Evolutionary conservation across 1,284 basidiomycete genomes (phyloP), one percentile per base, ranked within the genome.

Genomic region (Cryptococcus jaspeensis): DNA sequence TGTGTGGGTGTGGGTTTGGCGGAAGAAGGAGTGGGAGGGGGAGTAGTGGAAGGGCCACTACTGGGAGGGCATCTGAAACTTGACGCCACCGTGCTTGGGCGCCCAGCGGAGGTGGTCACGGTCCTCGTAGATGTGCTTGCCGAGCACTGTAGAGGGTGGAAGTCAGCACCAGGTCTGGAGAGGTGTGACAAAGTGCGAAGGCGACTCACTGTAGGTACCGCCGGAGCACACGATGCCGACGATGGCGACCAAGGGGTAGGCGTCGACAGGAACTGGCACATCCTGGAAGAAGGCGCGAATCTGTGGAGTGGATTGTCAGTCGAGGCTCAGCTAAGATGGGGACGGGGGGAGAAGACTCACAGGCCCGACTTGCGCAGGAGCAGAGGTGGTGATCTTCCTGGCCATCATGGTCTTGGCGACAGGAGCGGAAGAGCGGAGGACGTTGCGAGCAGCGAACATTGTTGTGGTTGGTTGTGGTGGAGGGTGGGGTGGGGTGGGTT

Each of bases 181-280:
- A 16, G 16, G 15, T 2, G 15, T 20, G 39, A 35, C 5, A 16
- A 20, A 38, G 39, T n/a, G 36, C 18, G 13, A 9, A 7, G 22
- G 15, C 2, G 51, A 59, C 58, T 59, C 44, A 52, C 56, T 57
- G 54, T 59, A 65, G 5, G 56, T 52, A n/a, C 56, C 61, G 36
- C 25, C 58, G 23, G 61, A 63, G 43, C 54, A 57, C 61, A 66
- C 55, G 50, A 61, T 49, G 36, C 58, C 42, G 47, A 64, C 59
- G 58, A 71, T 55, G 43, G 56, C 57, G 47, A 61, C 44, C 47
- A 65, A 49, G 15, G 63, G 63, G 55, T 65, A 65, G 35, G 56
- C 61, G 52, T 65, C 63, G 37, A 58, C 53, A 20, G 63, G 63
- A n/a, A 65, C 56, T 13, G 59, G 59, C 20, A 32, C 43, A 38